phyloP scores from a whole-genome alignment of 1,284 basidiomycete species.

The Ganoderma sp. region DNA sequence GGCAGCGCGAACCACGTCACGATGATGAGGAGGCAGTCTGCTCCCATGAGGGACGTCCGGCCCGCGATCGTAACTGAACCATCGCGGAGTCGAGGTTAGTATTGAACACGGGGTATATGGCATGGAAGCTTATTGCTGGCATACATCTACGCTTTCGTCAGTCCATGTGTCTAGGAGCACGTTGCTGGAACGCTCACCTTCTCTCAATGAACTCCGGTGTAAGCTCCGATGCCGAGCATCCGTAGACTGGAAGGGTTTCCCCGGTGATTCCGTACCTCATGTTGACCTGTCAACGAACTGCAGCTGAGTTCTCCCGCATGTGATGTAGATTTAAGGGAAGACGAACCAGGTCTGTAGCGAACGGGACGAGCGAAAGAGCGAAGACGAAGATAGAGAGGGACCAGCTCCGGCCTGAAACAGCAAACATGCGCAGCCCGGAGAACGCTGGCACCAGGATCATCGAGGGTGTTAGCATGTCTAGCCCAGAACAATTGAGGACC shows the following conservation, averaged over 20 bases:
- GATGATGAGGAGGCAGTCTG: slow-evolving; percentile 3
- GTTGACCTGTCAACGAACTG: not conserved
- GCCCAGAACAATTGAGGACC: not conserved
- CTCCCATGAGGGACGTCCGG: not conserved
- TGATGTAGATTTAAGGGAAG: not conserved
- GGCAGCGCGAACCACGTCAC: slow-evolving; percentile 4
- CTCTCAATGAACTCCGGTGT: not conserved
- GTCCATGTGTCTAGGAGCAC: not conserved
- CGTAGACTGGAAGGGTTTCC: not conserved
- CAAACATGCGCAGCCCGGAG: slow-evolving; percentile 17
- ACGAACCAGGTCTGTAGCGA: slow-evolving; percentile 10
- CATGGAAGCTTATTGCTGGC: not conserved
- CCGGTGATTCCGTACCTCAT: not conserved
- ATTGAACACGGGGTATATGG: not conserved
- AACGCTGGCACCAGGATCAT: not conserved
- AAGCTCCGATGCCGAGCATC: not conserved
- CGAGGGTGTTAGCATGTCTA: not conserved
- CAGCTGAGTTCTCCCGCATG: not conserved
- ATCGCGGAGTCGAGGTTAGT: not conserved
- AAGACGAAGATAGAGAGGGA: slow-evolving; percentile 2
- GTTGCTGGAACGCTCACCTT: not conserved
- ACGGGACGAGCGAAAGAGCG: slow-evolving; percentile 6
- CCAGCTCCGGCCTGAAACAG: slow-evolving; percentile 11
- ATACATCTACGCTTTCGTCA: not conserved
- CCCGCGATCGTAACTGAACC: not conserved